phyloP scores from a whole-genome alignment of 345 rosid genomes.

The Eucalyptus marginata region DNA sequence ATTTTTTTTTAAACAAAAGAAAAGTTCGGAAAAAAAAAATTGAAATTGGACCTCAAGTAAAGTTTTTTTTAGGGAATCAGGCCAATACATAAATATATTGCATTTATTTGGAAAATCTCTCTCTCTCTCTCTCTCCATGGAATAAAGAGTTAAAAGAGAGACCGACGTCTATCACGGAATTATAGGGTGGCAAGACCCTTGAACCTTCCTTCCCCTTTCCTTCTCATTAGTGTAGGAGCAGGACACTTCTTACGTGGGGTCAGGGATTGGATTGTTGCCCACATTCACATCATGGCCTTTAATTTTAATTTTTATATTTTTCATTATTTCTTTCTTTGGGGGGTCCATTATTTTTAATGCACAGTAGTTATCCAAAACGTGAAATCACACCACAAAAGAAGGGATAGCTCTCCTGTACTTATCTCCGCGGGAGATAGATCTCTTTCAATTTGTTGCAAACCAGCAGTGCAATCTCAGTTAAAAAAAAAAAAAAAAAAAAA shows the following conservation, averaged over 20 bases:
- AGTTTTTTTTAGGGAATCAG: neutral
- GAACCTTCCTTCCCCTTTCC: neutral
- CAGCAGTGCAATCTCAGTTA: neutral
- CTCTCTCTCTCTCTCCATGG: neutral
- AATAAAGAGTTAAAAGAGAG: neutral
- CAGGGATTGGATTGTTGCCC: neutral
- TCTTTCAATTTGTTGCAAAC: neutral
- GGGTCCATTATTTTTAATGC: neutral
- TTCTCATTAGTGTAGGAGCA: neutral
- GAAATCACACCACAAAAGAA: no score
- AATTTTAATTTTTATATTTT: neutral
- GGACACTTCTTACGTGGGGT: neutral
- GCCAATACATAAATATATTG: neutral
- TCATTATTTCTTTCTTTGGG: neutral
- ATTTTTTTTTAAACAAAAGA: neutral
- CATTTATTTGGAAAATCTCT: neutral
- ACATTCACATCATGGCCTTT: neutral
- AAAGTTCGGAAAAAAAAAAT: accelerated
- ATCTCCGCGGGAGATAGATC: neutral
- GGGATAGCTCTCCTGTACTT: neutral
- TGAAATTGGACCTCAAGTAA: neutral
- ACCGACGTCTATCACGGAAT: neutral
- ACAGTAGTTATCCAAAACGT: neutral
- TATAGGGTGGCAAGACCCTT: neutral
- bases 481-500: neutral